phyloP scores from a whole-genome alignment of 108 stramenopile species.

The Cafeteria roenbergensis region DNA sequence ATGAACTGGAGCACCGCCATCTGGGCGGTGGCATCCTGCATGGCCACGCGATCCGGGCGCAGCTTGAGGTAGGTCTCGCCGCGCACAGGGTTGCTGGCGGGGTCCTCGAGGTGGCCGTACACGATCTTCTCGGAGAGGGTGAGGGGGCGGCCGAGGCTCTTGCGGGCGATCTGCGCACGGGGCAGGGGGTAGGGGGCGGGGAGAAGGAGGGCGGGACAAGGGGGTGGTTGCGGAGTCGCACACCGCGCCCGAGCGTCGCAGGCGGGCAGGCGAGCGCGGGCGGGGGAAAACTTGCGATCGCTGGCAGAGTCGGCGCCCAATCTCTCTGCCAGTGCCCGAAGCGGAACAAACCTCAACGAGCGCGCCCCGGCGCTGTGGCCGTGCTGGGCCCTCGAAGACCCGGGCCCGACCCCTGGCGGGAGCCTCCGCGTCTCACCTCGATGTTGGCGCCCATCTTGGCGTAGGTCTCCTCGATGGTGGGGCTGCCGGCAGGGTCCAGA shows the following conservation, averaged over 20 bases:
- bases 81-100: constrained; percentile 17
- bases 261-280: too few relatives aligned
- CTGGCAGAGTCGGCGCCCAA: too few relatives aligned
- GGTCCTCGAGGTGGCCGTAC: constrained; percentile 34
- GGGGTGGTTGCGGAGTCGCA: too few relatives aligned
- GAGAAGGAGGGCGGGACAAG: neutral
- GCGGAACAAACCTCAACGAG: too few relatives aligned
- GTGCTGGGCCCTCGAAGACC: too few relatives aligned
- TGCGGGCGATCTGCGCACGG: constrained; percentile 25
- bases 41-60: constrained; percentile 33
- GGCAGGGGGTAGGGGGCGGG: too few relatives aligned
- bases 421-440: constrained; percentile 9
- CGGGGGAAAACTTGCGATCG: too few relatives aligned
- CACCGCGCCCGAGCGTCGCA: too few relatives aligned
- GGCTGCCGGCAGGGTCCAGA: constrained; percentile 31
- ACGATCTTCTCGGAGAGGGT: constrained; percentile 36
- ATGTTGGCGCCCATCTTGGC: constrained; percentile 23
- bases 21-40: constrained; percentile 40
- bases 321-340: too few relatives aligned
- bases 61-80: constrained; percentile 40
- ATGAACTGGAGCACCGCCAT: constrained; percentile 43
- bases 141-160: constrained; percentile 28
- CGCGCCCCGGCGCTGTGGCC: too few relatives aligned
- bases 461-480: constrained; percentile 34
- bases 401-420: too few relatives aligned